These are phyloP conservation scores for Colletotrichum destructivum DNA, from an alignment of 2,329 filamentous ascomycete genomes.

Conservation along the genomic window DNA sequence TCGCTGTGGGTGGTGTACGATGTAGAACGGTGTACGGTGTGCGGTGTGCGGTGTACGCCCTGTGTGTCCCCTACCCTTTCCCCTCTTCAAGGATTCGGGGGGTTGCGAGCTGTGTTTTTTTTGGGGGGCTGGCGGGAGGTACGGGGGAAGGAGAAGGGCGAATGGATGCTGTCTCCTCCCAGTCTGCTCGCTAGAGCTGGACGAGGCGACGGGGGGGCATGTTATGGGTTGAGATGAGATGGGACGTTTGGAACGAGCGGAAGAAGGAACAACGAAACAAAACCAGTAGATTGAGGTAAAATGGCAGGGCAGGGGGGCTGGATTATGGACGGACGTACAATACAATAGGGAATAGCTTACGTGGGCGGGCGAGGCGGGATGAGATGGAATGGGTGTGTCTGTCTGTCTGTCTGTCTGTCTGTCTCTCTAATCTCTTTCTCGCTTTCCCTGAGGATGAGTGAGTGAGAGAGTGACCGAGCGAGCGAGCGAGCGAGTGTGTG, in stretches of 20 bases:
- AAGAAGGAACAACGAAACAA: slow-evolving; percentile 17
- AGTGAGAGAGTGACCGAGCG: background rate
- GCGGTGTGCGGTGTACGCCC: slow-evolving; percentile 27
- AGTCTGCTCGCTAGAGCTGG: slow-evolving; percentile 27
- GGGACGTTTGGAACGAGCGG: slow-evolving; percentile 14
- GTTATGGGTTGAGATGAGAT: slow-evolving; percentile 28
- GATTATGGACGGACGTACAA: background rate
- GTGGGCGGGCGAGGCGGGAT: slow-evolving; percentile 36
- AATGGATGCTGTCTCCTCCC: slow-evolving; percentile 9
- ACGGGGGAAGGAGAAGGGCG: background rate
- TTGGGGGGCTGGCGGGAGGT: background rate
- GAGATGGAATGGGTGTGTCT: slow-evolving; percentile 14
- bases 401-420: too few species aligned
- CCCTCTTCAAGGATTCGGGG: slow-evolving; percentile 7
- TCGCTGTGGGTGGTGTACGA: slow-evolving; percentile 25
- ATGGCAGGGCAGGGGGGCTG: slow-evolving; percentile 12
- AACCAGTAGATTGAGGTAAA: slow-evolving; percentile 13
- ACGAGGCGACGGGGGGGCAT: slow-evolving; percentile 35
- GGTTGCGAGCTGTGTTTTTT: background rate
- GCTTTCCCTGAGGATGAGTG: too few species aligned
- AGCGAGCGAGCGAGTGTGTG: background rate
- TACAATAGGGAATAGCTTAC: slow-evolving; percentile 36
- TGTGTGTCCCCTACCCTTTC: background rate
- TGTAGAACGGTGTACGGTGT: background rate
- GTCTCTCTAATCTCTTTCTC: too few species aligned